phyloP scores from a whole-genome alignment of 768 basidiomycete species.

The Chalciporus sphaerocephalus region DNA sequence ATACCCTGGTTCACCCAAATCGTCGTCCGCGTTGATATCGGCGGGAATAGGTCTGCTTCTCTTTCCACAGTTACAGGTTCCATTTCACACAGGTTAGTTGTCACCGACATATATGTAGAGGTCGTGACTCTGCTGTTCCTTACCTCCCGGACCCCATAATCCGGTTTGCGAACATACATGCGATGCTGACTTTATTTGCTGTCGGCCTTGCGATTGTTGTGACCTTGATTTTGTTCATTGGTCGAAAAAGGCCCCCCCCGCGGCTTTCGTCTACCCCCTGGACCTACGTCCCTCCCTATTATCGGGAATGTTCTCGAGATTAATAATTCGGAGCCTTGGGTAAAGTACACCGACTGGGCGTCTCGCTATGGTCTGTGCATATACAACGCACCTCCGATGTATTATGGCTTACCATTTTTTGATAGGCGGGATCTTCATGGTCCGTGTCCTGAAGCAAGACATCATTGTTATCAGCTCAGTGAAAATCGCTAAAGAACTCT shows the following conservation, averaged over 20 bases:
- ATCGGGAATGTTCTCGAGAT: conserved; percentile 2
- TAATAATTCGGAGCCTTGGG: conserved; percentile 2
- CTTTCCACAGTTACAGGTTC: no score
- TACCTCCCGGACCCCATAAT: no score
- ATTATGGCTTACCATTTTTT: no score
- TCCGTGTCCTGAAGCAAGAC: conserved; percentile 21
- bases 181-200: neutral
- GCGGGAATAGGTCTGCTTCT: no score
- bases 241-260: neutral
- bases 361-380: no score
- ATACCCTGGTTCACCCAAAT: no score
- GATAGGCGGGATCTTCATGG: conserved; percentile 19
- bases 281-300: conserved; percentile 1
- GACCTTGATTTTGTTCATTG: neutral
- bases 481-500: conserved; percentile 25
- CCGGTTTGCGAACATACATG: neutral
- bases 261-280: conserved; percentile 2
- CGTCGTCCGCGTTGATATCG: no score
- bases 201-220: neutral
- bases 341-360: neutral
- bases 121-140: no score
- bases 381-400: no score
- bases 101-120: no score
- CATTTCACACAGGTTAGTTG: no score
- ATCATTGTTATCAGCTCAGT: conserved; percentile 25